Evolutionary conservation across 2,329 filamentous ascomycete species (phyloP).

Genomic region (Exutisphaerella laricina): DNA sequence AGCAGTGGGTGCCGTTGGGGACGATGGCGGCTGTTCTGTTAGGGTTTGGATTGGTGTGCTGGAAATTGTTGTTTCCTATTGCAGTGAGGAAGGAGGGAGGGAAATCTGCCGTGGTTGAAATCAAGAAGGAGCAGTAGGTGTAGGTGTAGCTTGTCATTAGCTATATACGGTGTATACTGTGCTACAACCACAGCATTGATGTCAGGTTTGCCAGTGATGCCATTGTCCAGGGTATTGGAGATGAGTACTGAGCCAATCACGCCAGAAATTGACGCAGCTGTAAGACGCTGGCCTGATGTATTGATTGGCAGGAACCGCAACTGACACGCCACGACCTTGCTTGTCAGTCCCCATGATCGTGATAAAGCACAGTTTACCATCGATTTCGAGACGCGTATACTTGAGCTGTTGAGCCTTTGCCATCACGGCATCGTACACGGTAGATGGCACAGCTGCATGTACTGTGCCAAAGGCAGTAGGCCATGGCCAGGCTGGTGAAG

Average conservation of each 20-base stretch:
- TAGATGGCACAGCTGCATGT: constrained; percentile 12
- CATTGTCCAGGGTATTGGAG: too few species aligned
- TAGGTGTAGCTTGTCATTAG: background rate
- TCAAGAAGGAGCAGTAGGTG: constrained; percentile 8
- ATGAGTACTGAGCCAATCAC: constrained; percentile 26
- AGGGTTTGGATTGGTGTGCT: constrained; percentile 43
- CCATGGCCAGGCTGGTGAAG: constrained; percentile 23
- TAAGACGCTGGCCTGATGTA: constrained; percentile 16
- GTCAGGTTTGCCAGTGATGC: too few species aligned
- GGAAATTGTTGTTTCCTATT: constrained; percentile 32
- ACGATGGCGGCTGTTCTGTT: constrained; percentile 40
- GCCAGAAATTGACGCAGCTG: constrained; percentile 31
- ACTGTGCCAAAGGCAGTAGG: background rate
- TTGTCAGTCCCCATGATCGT: constrained; percentile 14
- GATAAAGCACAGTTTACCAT: constrained; percentile 27
- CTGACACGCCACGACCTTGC: constrained; percentile 6
- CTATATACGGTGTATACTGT: constrained; percentile 8
- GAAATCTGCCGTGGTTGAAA: background rate
- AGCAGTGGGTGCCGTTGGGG: constrained; percentile 37
- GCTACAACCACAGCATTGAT: too few species aligned
- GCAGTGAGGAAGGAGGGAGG: background rate
- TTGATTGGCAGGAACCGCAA: background rate
- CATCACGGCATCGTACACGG: constrained; percentile 13
- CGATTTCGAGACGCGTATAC: constrained; percentile 12
- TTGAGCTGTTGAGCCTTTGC: constrained; percentile 20